Evolutionary conservation across 257 asterid genomes (phyloP).

Genomic region (Paraleonurus japonicus): DNA sequence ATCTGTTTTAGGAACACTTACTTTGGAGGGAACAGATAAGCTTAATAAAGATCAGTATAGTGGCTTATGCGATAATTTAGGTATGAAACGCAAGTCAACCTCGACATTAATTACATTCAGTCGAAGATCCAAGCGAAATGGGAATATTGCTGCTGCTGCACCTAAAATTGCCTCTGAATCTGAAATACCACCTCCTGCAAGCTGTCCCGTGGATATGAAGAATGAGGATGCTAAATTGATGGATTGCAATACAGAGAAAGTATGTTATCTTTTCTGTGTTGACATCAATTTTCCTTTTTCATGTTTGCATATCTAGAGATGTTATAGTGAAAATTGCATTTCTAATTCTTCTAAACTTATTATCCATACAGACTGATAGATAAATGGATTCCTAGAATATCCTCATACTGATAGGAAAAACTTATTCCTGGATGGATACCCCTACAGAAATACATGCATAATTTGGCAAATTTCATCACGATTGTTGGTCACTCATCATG

Average conservation of each 20-base stretch:
- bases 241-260: conserved; percentile 24
- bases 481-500: background rate
- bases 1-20: conserved; percentile 14
- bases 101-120: conserved; percentile 46
- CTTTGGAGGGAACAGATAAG: conserved; percentile 28
- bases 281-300: background rate
- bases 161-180: conserved; percentile 27
- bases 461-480: background rate
- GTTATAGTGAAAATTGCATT: background rate
- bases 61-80: conserved; percentile 18
- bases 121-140: conserved; percentile 53
- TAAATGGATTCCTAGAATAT: background rate
- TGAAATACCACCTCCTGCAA: conserved; percentile 29
- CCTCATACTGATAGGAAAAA: background rate
- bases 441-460: background rate
- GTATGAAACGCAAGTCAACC: conserved; percentile 32
- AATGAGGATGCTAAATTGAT: conserved; percentile 23
- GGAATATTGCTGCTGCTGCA: conserved; percentile 27
- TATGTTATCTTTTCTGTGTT: conserved; percentile 22
- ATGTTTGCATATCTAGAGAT: background rate
- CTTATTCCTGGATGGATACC: background rate
- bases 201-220: conserved; percentile 34
- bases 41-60: conserved; percentile 25
- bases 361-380: background rate
- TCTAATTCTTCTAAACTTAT: background rate